These are phyloP conservation scores for Rhodamnia argentea DNA, from an alignment of 345 rosid genomes.

Conservation along the genomic window DNA sequence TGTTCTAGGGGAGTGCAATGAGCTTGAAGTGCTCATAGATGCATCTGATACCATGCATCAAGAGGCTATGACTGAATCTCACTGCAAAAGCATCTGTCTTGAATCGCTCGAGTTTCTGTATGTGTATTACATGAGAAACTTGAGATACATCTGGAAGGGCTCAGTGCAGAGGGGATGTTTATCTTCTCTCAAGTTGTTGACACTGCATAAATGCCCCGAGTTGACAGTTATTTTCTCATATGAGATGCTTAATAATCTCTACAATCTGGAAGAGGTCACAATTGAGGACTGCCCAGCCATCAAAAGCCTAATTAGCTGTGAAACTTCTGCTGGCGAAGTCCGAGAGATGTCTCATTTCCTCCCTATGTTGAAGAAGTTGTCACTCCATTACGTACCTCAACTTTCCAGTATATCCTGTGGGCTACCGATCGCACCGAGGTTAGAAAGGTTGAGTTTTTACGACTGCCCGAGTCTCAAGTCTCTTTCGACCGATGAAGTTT, in stretches of 20 bases:
- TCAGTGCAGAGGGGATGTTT: neutral
- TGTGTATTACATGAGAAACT: constrained; percentile 7
- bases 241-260: neutral
- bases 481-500: neutral
- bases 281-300: neutral
- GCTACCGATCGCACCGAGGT: neutral
- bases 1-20: constrained; percentile 15
- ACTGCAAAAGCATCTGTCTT: neutral
- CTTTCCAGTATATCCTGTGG: neutral
- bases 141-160: neutral
- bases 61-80: neutral
- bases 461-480: neutral
- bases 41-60: neutral
- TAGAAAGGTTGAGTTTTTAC: neutral
- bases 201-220: neutral
- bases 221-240: neutral
- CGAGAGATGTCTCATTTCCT: neutral
- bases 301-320: neutral
- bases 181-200: neutral
- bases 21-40: constrained; percentile 6
- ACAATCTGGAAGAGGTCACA: neutral
- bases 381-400: neutral
- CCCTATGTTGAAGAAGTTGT: neutral
- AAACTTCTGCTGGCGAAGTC: neutral
- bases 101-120: neutral